A percentile compares a stretch with the other conserved stretches of the same genome.
Conservation (phyloP, 805 yeast genomes). For the Blastobotrys muscicola region DNA sequence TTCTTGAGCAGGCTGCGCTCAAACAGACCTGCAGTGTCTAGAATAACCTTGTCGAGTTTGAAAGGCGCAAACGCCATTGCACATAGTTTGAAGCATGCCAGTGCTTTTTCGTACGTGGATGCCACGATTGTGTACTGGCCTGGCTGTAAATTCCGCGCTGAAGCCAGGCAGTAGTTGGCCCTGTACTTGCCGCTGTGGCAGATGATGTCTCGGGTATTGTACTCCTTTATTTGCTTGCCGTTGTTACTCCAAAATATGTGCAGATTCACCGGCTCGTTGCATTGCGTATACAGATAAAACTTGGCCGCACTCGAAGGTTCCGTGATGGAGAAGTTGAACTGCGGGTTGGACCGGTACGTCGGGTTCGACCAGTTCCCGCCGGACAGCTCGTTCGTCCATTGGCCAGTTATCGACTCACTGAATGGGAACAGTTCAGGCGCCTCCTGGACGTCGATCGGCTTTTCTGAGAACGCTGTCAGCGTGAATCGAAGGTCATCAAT, state of each 20-base stretch:
- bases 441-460: conserved; percentile 20
- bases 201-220: conserved; percentile 28
- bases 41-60: conserved; percentile 2
- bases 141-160: not conserved
- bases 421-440: conserved; percentile 26
- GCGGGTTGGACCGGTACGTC: conserved; percentile 47
- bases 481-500: conserved; percentile 9
- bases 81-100: no score
- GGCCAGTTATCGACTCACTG: conserved; percentile 20
- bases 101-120: conserved; percentile 34
- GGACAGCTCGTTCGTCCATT: conserved; percentile 36
- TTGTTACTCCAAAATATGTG: conserved; percentile 34
- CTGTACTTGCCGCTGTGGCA: conserved; percentile 30
- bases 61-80: not conserved
- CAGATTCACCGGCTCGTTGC: conserved; percentile 30
- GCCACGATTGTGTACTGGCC: conserved; percentile 38
- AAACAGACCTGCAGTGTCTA: conserved; percentile 10
- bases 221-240: conserved; percentile 21
- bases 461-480: conserved; percentile 10
- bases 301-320: conserved; percentile 1
- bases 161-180: conserved; percentile 6
- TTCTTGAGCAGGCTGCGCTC: not conserved
- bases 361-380: conserved; percentile 50
- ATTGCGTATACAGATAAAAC: conserved; percentile 21
- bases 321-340: conserved; percentile 25